Percentiles rank a stretch among this genome's conserved stretches.
These are phyloP conservation scores for Eucalyptus tenuipes DNA, from an alignment of 345 rosid genomes.

Conservation along the genomic window DNA sequence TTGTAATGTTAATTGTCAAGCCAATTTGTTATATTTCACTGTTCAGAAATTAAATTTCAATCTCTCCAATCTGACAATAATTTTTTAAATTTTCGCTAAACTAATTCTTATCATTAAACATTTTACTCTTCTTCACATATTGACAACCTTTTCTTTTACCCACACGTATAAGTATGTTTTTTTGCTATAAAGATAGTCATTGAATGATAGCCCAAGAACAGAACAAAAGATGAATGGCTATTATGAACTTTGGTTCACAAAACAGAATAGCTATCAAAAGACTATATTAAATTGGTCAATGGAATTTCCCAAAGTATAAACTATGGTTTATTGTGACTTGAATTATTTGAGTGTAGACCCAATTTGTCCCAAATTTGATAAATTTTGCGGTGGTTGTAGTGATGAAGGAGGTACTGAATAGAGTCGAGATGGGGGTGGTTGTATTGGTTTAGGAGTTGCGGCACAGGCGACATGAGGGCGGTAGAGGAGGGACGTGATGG, in stretches of 20 bases:
- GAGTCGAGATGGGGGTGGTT: not conserved
- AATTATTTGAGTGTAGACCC: not conserved
- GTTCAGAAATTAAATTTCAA: not conserved
- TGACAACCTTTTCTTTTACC: not conserved
- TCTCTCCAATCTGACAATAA: not conserved
- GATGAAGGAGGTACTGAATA: not conserved
- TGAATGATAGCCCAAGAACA: not conserved
- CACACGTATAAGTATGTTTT: not conserved
- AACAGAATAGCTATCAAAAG: not conserved
- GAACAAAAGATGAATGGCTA: not conserved
- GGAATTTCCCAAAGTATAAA: not conserved
- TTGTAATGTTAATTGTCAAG: not conserved
- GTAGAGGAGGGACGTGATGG: not conserved
- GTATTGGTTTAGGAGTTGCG: not conserved
- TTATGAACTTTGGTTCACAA: not conserved
- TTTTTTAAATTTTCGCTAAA: not conserved
- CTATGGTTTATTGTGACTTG: not conserved
- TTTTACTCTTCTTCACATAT: not conserved
- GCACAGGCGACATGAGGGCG: not conserved
- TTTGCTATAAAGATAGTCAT: not conserved
- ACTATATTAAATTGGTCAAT: not conserved
- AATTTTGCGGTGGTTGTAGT: not conserved
- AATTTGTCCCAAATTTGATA: not conserved
- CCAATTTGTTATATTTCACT: not conserved
- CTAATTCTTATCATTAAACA: not conserved